Evolutionary conservation across 768 basidiomycete genomes (phyloP).

Genomic region (Lentinula lateritia): DNA sequence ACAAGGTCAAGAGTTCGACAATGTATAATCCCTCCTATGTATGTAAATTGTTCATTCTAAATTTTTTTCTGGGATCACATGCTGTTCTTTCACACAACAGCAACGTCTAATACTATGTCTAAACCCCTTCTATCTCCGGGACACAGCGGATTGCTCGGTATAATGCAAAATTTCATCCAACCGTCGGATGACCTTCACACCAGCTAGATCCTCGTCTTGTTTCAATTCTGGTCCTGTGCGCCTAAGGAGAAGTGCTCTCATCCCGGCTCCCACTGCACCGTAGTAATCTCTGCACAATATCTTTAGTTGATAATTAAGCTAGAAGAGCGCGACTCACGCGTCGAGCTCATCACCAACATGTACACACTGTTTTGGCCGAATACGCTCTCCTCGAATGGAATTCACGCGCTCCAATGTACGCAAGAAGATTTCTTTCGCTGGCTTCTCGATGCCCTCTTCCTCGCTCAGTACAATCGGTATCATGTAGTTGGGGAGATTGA

Average conservation of each 20-base stretch:
- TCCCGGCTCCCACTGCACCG: constrained; percentile 51
- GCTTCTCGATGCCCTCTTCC: constrained; percentile 67
- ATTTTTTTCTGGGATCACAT: neutral
- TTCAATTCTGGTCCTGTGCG: constrained; percentile 40
- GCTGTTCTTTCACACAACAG: constrained; percentile 13
- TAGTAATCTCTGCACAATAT: constrained; percentile 50
- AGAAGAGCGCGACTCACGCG: constrained; percentile 36
- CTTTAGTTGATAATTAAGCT: neutral
- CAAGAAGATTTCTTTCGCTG: constrained; percentile 51
- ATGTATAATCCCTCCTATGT: neutral
- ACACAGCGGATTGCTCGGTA: constrained; percentile 11
- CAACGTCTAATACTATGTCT: neutral
- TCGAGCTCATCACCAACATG: constrained; percentile 76
- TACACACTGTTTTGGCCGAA: constrained; percentile 40
- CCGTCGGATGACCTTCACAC: constrained; percentile 30
- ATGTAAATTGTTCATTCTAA: constrained; percentile 3
- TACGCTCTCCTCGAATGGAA: constrained; percentile 12
- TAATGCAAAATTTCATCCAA: constrained; percentile 10
- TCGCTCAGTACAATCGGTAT: constrained; percentile 64
- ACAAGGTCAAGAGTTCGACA: constrained; percentile 16
- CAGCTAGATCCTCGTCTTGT: constrained; percentile 33
- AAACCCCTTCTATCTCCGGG: constrained; percentile 12
- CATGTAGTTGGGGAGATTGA: constrained; percentile 45
- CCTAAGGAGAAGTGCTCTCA: constrained; percentile 53
- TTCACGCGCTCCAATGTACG: constrained; percentile 34